phyloP scores from a whole-genome alignment of 495 filamentous ascomycete genomes.

The Aspergillus campestris region DNA sequence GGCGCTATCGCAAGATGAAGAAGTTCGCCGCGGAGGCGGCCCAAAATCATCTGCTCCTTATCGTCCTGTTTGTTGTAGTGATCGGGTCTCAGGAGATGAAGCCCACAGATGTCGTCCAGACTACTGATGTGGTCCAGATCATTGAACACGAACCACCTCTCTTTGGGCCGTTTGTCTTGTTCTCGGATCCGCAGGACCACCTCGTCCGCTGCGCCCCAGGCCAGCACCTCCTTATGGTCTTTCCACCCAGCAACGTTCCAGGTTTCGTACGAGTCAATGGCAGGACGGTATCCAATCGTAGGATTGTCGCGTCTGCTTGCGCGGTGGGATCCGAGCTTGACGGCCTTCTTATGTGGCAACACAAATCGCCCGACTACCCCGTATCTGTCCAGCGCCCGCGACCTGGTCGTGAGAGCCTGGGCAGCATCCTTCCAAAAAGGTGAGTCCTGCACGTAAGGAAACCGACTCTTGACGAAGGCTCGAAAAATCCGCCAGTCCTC shows the following conservation, averaged over 20 bases:
- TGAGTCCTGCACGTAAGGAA: slow-evolving; percentile 36
- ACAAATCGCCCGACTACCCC: slow-evolving; percentile 49
- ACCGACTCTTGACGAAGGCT: slow-evolving; percentile 44
- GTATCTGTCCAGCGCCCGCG: slow-evolving; percentile 50
- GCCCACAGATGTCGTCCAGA: slow-evolving; percentile 53
- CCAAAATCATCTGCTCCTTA: slow-evolving; percentile 32
- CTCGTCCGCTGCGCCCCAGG: slow-evolving; percentile 54
- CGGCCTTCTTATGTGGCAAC: slow-evolving; percentile 28
- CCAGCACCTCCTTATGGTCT: slow-evolving; percentile 48
- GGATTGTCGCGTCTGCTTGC: slow-evolving; percentile 37
- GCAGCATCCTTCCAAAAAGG: slow-evolving; percentile 45
- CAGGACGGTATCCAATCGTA: slow-evolving; percentile 56
- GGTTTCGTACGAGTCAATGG: slow-evolving; percentile 52
- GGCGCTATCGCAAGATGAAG: slow-evolving; percentile 27
- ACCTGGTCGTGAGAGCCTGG: slow-evolving; percentile 48
- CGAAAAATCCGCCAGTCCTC: slow-evolving; percentile 50
- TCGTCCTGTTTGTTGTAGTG: slow-evolving; percentile 21
- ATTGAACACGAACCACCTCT: slow-evolving; percentile 45
- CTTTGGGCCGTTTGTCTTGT: slow-evolving; percentile 9
- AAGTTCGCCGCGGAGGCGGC: slow-evolving; percentile 32
- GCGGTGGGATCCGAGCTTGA: slow-evolving; percentile 19
- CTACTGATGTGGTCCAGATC: slow-evolving; percentile 44
- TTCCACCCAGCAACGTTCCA: slow-evolving; percentile 45
- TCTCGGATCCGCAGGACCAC: slow-evolving; percentile 40
- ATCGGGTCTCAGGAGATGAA: slow-evolving; percentile 43